Evolutionary conservation across 768 basidiomycete genomes (phyloP), one percentile per base, ranked within the genome.

Genomic region (Boletus subcaerulescens): DNA sequence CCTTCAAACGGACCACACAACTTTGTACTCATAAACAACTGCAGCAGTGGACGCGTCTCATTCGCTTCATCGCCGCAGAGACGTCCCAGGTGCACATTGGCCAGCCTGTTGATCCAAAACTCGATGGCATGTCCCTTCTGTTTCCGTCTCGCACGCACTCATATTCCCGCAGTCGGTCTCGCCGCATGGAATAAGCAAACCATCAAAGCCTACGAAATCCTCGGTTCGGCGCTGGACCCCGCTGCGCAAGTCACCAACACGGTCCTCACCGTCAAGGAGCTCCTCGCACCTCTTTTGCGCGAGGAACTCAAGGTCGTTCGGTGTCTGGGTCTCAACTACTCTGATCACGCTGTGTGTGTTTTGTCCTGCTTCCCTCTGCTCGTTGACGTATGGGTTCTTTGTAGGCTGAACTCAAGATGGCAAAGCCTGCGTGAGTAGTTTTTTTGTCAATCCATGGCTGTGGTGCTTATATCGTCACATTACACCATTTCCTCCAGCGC

Each of bases 311-410:
- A 81, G 56, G 71, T 86, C 3, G 87, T 89, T 26, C 80, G 90
- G 12, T 91, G 89, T 70, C 71, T 93, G 13, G 90, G 90, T 0
- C 72, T 93, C 45, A 93, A 93, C 67, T 93, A 93, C 65, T 79
- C 80, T n/a, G 89, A 91, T 62, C 89, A 92, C 73, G 91, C 91
- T 8, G 90, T 80, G 62, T 56, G 80, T 69, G 3, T 18, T 35
- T 24, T 39, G 36, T 55, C 45, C 20, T 61, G 10, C 41, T 36
- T 35, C 5, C 18, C 7, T 38, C 40, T n/a, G 20, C 15, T 24
- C 15, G 3, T 26, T 8, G 9, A 17, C 42, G 50, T 12, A 50
- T 9, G 3, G 14, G 6, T 26, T 3, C 11, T 18, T 20, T 38
- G n/a, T 53, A 89, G 87, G 83, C 80, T 2, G 89, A 91, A 71